A percentile compares a stretch with the other conserved stretches of the same genome.
phyloP scores from a whole-genome alignment of 78 protist genomes.

The Dictyostelium firmibasis region DNA sequence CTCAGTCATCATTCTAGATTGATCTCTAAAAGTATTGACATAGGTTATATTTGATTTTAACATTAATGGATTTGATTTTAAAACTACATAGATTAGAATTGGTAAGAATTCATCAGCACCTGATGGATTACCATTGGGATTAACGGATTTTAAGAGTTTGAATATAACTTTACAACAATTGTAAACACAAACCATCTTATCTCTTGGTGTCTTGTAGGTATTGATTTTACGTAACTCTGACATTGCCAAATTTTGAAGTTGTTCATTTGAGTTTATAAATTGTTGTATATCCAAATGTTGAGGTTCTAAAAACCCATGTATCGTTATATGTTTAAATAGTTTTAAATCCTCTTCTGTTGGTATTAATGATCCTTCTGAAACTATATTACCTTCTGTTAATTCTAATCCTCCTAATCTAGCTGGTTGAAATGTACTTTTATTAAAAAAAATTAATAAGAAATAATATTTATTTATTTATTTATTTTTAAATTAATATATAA shows the following conservation, averaged over 20 bases:
- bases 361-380: conserved; percentile 23
- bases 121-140: conserved; percentile 35
- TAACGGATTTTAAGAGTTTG: neutral
- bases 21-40: conserved; percentile 75
- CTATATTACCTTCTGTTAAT: conserved; percentile 57
- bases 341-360: conserved; percentile 64
- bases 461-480: neutral
- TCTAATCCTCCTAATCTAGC: conserved; percentile 77
- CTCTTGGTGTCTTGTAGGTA: conserved; percentile 88
- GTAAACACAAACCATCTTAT: conserved; percentile 86
- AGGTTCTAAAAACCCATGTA: conserved; percentile 37
- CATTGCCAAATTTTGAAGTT: conserved; percentile 7
- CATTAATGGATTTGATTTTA: conserved; percentile 85
- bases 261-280: conserved; percentile 17
- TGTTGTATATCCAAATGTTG: conserved; percentile 62
- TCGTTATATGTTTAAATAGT: conserved; percentile 24
- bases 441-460: too few relatives aligned
- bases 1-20: conserved; percentile 54
- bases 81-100: conserved; percentile 83
- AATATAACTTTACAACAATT: conserved; percentile 88
- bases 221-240: conserved; percentile 74
- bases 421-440: conserved; percentile 53
- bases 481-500: neutral
- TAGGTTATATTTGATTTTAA: conserved; percentile 79
- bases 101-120: conserved; percentile 94